phyloP scores from a whole-genome alignment of 331 rosid genomes.

The Erythrophleum ivorense region DNA sequence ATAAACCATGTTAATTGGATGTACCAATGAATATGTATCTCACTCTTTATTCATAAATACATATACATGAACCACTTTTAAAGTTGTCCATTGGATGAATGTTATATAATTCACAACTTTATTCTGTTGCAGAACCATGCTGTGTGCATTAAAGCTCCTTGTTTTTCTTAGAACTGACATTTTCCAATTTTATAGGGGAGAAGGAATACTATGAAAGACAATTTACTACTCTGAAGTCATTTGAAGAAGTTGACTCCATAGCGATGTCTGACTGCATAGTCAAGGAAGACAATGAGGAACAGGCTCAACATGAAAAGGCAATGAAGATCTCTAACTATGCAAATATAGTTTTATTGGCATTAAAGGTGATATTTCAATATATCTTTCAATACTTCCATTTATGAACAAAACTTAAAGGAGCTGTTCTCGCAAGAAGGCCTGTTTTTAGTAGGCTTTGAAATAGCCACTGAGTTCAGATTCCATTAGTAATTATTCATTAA shows the following conservation, averaged over 20 bases:
- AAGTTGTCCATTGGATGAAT: too few species aligned
- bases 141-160: background rate
- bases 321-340: conserved; percentile 74
- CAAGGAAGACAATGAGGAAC: conserved; percentile 50
- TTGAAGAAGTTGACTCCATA: conserved; percentile 68
- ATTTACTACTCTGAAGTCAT: conserved; percentile 67
- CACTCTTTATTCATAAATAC: too few species aligned
- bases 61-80: too few species aligned
- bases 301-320: conserved; percentile 68
- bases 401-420: background rate
- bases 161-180: background rate
- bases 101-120: background rate
- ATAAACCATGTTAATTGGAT: too few species aligned
- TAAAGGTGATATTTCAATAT: conserved; percentile 57
- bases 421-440: conserved; percentile 1
- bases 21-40: too few species aligned
- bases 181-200: conserved; percentile 48
- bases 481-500: conserved; percentile 5
- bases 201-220: conserved; percentile 72
- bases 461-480: conserved; percentile 3
- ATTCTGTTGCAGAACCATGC: background rate
- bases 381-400: background rate
- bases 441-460: conserved; percentile 10
- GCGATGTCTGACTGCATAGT: conserved; percentile 29
- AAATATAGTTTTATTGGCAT: conserved; percentile 52